A percentile compares a stretch with the other conserved stretches of the same genome.
These are phyloP conservation scores for Hypholoma fasciculare DNA, from an alignment of 768 basidiomycete genomes.

Conservation along the genomic window DNA sequence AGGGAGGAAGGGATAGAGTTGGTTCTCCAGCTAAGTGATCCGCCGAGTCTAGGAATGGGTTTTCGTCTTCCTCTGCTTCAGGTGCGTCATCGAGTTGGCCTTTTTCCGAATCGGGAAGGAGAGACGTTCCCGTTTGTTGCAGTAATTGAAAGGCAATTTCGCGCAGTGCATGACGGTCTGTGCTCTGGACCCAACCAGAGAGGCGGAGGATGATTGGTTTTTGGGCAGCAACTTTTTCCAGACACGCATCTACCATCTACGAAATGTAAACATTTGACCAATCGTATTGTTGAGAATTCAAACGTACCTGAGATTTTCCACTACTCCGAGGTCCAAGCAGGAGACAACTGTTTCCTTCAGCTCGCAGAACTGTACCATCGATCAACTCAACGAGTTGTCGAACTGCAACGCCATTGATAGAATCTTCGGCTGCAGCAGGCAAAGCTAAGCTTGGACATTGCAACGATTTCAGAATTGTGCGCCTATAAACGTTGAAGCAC, in stretches of 20 bases:
- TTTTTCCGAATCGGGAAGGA: slow-evolving; percentile 42
- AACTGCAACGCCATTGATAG: slow-evolving; percentile 44
- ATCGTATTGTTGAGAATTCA: neutral
- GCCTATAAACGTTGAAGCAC: slow-evolving; percentile 59
- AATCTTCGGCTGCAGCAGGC: slow-evolving; percentile 17
- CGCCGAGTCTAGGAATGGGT: slow-evolving; percentile 47
- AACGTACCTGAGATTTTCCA: slow-evolving; percentile 77
- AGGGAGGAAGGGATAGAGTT: slow-evolving; percentile 50
- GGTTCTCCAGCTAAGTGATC: slow-evolving; percentile 13
- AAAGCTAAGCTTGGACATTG: slow-evolving; percentile 19
- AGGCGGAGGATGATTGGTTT: slow-evolving; percentile 76
- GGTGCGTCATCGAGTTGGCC: slow-evolving; percentile 24
- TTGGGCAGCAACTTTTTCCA: slow-evolving; percentile 40
- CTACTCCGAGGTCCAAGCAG: slow-evolving; percentile 83
- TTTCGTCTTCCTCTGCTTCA: slow-evolving; percentile 38
- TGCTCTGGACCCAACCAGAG: slow-evolving; percentile 82
- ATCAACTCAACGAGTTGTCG: slow-evolving; percentile 65
- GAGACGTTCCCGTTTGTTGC: slow-evolving; percentile 68
- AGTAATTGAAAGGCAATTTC: slow-evolving; percentile 88
- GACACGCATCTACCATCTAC: slow-evolving; percentile 62
- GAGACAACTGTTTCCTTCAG: slow-evolving; percentile 94
- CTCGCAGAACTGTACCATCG: slow-evolving; percentile 70
- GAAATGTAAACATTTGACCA: slow-evolving; percentile 4
- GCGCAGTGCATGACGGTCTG: slow-evolving; percentile 87
- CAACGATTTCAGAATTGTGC: slow-evolving; percentile 49